These are phyloP conservation scores for Hanseniaspora jakobsenii DNA, from an alignment of 805 yeast species.

Conservation along the genomic window DNA sequence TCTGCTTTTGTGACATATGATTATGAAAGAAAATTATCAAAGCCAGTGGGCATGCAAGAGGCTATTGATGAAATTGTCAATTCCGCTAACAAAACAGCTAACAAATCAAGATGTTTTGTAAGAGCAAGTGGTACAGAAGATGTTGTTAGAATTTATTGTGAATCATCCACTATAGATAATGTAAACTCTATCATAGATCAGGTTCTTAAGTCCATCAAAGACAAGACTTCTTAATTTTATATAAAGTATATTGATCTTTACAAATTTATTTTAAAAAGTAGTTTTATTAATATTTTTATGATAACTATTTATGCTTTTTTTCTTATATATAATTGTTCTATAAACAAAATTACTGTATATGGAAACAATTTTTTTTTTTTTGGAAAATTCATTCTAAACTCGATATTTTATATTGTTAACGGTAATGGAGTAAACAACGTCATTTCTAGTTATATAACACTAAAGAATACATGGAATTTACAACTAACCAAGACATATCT, in stretches of 20 bases:
- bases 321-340: no score
- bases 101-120: conserved; percentile 71
- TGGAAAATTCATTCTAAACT: no score
- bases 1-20: conserved; percentile 68
- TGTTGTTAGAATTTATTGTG: conserved; percentile 92
- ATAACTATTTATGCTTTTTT: no score
- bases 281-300: neutral
- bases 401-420: no score
- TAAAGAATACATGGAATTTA: no score
- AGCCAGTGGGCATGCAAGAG: conserved; percentile 67
- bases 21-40: conserved; percentile 71
- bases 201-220: conserved; percentile 22
- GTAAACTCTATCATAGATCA: conserved; percentile 36
- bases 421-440: no score
- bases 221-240: neutral
- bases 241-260: neutral
- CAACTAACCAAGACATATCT: no score
- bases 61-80: conserved; percentile 55
- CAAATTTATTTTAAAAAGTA: no score
- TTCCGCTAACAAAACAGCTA: conserved; percentile 29
- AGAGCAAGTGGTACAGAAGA: conserved; percentile 97
- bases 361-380: no score
- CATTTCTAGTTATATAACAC: no score
- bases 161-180: conserved; percentile 47
- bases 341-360: no score